A percentile compares a stretch with the other conserved stretches of the same genome.
Evolutionary conservation across 2,329 filamentous ascomycete species (phyloP).

Genomic region (Colletotrichum filicis): DNA sequence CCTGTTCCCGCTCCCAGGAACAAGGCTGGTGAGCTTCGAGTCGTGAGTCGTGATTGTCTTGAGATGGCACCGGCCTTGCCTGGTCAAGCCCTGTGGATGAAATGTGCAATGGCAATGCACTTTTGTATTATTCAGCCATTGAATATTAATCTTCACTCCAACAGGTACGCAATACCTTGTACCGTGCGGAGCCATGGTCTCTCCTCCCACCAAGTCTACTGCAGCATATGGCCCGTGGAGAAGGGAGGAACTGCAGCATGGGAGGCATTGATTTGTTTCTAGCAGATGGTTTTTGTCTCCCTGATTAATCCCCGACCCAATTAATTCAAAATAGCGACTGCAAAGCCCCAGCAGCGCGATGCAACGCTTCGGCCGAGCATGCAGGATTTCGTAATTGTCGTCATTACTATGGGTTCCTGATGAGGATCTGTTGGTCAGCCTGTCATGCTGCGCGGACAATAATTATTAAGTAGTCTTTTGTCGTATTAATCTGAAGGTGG

Average conservation of each 20-base stretch:
- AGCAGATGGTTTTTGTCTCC: slow-evolving; percentile 16
- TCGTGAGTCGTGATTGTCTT: slow-evolving; percentile 15
- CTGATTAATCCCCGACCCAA: slow-evolving; percentile 8
- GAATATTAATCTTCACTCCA: not conserved
- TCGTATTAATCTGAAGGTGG: not conserved
- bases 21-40: not conserved
- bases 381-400: not conserved
- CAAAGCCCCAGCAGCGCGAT: not conserved
- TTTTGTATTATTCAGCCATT: not conserved
- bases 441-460: not conserved
- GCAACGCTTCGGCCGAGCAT: not conserved
- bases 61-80: not conserved
- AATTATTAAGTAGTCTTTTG: not conserved
- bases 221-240: not conserved
- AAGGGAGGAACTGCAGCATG: not conserved
- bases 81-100: not conserved
- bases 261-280: slow-evolving; percentile 28
- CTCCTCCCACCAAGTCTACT: not conserved
- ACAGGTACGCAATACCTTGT: not conserved
- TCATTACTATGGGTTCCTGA: not conserved
- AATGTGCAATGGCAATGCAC: not conserved
- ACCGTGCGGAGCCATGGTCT: not conserved
- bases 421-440: not conserved
- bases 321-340: slow-evolving; percentile 20
- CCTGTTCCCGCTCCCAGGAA: not conserved